These are phyloP conservation scores for Hericium coralloides DNA, from an alignment of 768 basidiomycete genomes.

Conservation along the genomic window DNA sequence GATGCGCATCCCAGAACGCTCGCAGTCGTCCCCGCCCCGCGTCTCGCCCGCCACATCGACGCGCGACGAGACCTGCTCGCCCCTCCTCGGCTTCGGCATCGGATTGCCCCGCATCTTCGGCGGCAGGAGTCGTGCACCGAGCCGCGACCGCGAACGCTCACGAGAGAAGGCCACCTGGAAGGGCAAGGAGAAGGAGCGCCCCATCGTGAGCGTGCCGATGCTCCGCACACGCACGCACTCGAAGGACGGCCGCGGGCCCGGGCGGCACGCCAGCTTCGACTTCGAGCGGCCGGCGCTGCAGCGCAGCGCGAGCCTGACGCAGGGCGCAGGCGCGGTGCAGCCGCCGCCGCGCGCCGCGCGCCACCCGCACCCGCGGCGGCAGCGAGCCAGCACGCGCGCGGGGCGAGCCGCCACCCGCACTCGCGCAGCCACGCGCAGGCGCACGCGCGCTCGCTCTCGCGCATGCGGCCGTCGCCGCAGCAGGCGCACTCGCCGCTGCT, in stretches of 20 bases:
- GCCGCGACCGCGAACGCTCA: neutral
- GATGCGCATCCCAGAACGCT: neutral
- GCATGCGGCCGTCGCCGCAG: constrained; percentile 2
- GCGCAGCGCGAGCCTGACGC: constrained; percentile 6
- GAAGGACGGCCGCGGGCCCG: constrained; percentile 6
- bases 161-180: constrained; percentile 7
- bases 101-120: constrained; percentile 11
- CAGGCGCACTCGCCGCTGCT: constrained; percentile 1
- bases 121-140: neutral
- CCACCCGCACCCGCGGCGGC: neutral
- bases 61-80: constrained; percentile 25
- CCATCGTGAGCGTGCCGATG: constrained; percentile 10
- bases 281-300: constrained; percentile 6
- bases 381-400: constrained; percentile 5
- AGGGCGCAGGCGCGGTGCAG: neutral
- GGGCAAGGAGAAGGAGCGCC: neutral
- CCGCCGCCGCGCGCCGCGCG: neutral
- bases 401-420: neutral
- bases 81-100: constrained; percentile 21
- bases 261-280: constrained; percentile 6
- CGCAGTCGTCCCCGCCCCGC: constrained; percentile 15
- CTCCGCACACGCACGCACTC: constrained; percentile 11
- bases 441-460: constrained; percentile 7
- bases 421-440: constrained; percentile 4
- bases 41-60: constrained; percentile 10